phyloP scores from a whole-genome alignment of 2,329 filamentous ascomycete species.

The Ophioceras dolichostomum region DNA sequence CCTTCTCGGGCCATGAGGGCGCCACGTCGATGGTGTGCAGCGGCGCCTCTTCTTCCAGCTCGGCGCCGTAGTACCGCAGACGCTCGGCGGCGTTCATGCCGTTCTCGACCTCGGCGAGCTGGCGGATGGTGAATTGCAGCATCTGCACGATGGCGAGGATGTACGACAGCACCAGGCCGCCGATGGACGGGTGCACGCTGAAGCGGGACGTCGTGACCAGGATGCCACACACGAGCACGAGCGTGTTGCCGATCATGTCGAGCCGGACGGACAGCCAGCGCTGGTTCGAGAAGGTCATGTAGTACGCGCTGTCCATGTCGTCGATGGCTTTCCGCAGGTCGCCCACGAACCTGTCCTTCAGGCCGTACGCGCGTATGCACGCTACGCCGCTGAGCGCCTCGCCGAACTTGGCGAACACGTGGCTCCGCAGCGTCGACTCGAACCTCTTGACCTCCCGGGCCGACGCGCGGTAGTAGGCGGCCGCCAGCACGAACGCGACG shows the following conservation, averaged over 20 bases:
- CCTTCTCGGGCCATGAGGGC: conserved; percentile 71
- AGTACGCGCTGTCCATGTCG: conserved; percentile 89
- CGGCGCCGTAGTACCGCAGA: conserved; percentile 75
- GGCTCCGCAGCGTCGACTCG: conserved; percentile 77
- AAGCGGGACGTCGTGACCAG: conserved; percentile 88
- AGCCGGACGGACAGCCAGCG: conserved; percentile 81
- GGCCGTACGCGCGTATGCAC: conserved; percentile 79
- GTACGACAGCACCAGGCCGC: conserved; percentile 81
- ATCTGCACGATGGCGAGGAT: conserved; percentile 89
- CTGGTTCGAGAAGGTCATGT: conserved; percentile 89
- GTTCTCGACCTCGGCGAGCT: conserved; percentile 92
- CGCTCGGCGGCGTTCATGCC: conserved; percentile 96
- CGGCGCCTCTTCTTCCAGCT: conserved; percentile 82
- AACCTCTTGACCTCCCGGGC: conserved; percentile 91
- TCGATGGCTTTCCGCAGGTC: conserved; percentile 67
- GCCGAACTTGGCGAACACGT: conserved; percentile 81
- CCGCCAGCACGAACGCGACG: conserved; percentile 66
- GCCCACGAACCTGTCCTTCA: conserved; percentile 60
- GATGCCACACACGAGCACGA: conserved; percentile 83
- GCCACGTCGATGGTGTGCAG: conserved; percentile 64
- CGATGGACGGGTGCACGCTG: conserved; percentile 70
- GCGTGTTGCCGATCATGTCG: conserved; percentile 68
- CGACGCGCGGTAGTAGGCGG: conserved; percentile 80
- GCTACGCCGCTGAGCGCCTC: conserved; percentile 77
- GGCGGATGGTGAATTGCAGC: conserved; percentile 90